Evolutionary conservation across 768 basidiomycete species (phyloP), one percentile per base, ranked within the genome.

Genomic region (Hemileccinum impolitum): DNA sequence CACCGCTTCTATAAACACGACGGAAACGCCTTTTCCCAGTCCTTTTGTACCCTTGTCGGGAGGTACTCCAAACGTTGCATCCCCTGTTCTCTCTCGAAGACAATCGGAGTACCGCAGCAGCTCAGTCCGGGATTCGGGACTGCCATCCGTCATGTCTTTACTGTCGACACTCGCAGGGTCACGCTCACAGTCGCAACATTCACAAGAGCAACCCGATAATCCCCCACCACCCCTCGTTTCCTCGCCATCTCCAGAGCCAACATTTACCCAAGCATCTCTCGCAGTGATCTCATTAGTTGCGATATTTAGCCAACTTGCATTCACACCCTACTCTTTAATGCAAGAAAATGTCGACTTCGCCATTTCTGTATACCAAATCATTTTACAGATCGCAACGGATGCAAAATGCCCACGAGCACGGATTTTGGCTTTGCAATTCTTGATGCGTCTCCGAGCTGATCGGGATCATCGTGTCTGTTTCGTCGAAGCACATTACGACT

Each of bases 361-460:
- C 3, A 64, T 81, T 7, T 69, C 69, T 1, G 65, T 90, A 14
- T 89, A 79, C 64, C 52, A 65, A 0, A 69, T 72, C 39, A 67
- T 90, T 39, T 58, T 88, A 13, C 65, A 71, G 17, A 64, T 86
- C 13, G 60, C 77, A 4, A 59, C 67, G 0, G 63, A 71, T 18
- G 75, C 77, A 2, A 75, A 71, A 52, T 81, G 81, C 9, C 57
- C 80, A 0, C 73, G 79, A 35, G 85, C 87, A 0, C 75, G 90
- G 19, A 63, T 98, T 15, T 72, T 81, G 12, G 75, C 86, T 4
- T 72, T 98, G 17, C 90, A 93, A 62, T 96, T 95, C 73, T 64
- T 96, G 54, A 82, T 94, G 74, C 82, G 91, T 13, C 72, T 98
- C 17, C 78, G 95, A 47, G 93, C 89, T 1, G 94, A 96, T 62